These are phyloP conservation scores for Paraphaeosphaeria minitans DNA, from an alignment of 2,329 filamentous ascomycete genomes.

Conservation along the genomic window DNA sequence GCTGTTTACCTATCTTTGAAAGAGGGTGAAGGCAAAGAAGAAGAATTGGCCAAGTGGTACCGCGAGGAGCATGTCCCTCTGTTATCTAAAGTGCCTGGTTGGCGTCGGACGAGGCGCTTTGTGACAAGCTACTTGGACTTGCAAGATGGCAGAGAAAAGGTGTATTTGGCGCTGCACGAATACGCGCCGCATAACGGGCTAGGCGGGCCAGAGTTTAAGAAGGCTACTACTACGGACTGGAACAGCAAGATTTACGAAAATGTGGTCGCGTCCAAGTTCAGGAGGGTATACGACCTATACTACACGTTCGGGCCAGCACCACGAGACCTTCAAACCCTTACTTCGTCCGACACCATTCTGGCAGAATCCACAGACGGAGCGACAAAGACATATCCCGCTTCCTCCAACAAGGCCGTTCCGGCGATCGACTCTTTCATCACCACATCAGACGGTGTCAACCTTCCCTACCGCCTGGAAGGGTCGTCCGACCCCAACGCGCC, in stretches of 20 bases:
- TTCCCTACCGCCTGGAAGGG: slow-evolving; percentile 79
- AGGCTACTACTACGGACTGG: slow-evolving; percentile 67
- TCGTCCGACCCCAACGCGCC: slow-evolving; percentile 69
- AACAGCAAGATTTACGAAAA: slow-evolving; percentile 63
- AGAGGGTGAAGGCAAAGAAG: slow-evolving; percentile 56
- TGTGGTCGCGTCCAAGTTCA: slow-evolving; percentile 61
- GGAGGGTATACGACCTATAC: slow-evolving; percentile 71
- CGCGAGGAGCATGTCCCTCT: slow-evolving; percentile 74
- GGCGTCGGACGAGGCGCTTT: slow-evolving; percentile 75
- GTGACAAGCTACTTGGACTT: slow-evolving; percentile 64
- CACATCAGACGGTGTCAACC: slow-evolving; percentile 67
- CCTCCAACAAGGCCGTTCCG: slow-evolving; percentile 32
- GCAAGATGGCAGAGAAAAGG: slow-evolving; percentile 52
- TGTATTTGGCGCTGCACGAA: slow-evolving; percentile 72
- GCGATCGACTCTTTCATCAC: slow-evolving; percentile 71
- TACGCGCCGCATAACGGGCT: slow-evolving; percentile 71
- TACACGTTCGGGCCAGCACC: slow-evolving; percentile 80
- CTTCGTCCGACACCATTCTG: slow-evolving; percentile 53
- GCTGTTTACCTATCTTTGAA: slow-evolving; percentile 65
- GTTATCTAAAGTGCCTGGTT: slow-evolving; percentile 76
- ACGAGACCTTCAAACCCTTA: slow-evolving; percentile 67
- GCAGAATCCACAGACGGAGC: slow-evolving; percentile 59
- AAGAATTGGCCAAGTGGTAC: slow-evolving; percentile 71
- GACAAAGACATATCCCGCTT: slow-evolving; percentile 60
- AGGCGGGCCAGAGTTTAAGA: slow-evolving; percentile 66